phyloP scores from a whole-genome alignment of 2,329 filamentous ascomycete species.

The Aspergillus transmontanensis region DNA sequence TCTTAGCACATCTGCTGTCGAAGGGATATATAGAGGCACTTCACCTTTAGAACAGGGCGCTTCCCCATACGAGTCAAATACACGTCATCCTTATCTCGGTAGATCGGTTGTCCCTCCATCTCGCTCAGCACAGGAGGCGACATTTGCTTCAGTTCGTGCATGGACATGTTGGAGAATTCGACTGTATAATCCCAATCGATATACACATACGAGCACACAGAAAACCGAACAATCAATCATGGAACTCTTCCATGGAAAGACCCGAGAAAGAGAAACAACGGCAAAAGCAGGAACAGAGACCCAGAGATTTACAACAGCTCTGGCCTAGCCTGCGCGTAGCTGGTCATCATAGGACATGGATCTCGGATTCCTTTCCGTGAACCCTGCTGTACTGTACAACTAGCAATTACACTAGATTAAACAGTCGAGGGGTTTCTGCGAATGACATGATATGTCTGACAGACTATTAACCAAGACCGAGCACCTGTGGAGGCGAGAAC shows the following conservation, averaged over 20 bases:
- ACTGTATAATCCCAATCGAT: neutral
- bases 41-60: constrained; percentile 50
- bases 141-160: constrained; percentile 14
- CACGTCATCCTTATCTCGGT: constrained; percentile 38
- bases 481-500: neutral
- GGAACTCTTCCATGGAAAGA: no score
- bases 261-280: neutral
- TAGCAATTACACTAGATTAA: neutral
- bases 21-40: neutral
- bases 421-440: no score
- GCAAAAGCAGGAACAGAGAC: neutral
- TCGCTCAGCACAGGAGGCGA: constrained; percentile 13
- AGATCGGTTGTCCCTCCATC: constrained; percentile 14
- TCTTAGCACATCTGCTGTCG: neutral
- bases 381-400: neutral
- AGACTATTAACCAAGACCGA: no score
- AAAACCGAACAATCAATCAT: no score
- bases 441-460: neutral
- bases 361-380: neutral
- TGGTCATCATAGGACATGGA: neutral
- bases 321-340: no score
- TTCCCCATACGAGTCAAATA: constrained; percentile 57
- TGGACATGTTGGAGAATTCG: neutral
- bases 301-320: neutral
- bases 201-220: neutral